phyloP scores from a whole-genome alignment of 2,329 filamentous ascomycete genomes.

The Exophiala lecanii-corni region DNA sequence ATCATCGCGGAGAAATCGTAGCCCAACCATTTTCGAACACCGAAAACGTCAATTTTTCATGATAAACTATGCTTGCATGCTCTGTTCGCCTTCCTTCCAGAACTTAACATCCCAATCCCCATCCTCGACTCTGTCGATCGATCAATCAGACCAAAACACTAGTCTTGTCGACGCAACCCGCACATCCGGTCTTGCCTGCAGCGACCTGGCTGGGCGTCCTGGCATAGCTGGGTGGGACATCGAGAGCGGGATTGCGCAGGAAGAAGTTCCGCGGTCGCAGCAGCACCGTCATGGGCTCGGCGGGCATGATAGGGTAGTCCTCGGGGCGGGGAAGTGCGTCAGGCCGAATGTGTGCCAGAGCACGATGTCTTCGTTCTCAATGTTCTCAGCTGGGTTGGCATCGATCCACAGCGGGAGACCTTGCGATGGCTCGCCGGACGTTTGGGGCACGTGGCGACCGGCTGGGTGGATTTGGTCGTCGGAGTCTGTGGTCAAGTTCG shows the following conservation, averaged over 20 bases:
- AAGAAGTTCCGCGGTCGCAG: conserved; percentile 81
- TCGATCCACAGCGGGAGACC: conserved; percentile 73
- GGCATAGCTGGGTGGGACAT: conserved; percentile 72
- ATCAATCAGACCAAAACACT: conserved; percentile 38
- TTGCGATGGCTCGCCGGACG: conserved; percentile 69
- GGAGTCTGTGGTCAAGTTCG: conserved; percentile 49
- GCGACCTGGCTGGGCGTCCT: conserved; percentile 66
- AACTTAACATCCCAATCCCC: too few species aligned
- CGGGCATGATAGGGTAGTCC: conserved; percentile 90
- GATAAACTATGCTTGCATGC: too few species aligned
- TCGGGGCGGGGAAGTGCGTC: conserved; percentile 83
- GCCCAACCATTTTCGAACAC: too few species aligned
- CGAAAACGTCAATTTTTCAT: too few species aligned
- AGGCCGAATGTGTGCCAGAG: conserved; percentile 93
- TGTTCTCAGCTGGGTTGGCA: conserved; percentile 59
- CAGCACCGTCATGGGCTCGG: conserved; percentile 75
- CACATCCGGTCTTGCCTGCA: conserved; percentile 36
- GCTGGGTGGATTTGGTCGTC: conserved; percentile 82
- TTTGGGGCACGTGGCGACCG: conserved; percentile 82
- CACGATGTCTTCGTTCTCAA: conserved; percentile 81
- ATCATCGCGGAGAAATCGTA: too few species aligned
- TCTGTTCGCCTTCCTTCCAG: too few species aligned
- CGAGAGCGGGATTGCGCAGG: conserved; percentile 69
- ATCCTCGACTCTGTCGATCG: too few species aligned
- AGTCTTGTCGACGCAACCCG: conserved; percentile 31